A percentile compares a stretch with the other conserved stretches of the same genome.
These are phyloP conservation scores for Leccinum variicolor DNA, from an alignment of 768 basidiomycete species.

Conservation along the genomic window DNA sequence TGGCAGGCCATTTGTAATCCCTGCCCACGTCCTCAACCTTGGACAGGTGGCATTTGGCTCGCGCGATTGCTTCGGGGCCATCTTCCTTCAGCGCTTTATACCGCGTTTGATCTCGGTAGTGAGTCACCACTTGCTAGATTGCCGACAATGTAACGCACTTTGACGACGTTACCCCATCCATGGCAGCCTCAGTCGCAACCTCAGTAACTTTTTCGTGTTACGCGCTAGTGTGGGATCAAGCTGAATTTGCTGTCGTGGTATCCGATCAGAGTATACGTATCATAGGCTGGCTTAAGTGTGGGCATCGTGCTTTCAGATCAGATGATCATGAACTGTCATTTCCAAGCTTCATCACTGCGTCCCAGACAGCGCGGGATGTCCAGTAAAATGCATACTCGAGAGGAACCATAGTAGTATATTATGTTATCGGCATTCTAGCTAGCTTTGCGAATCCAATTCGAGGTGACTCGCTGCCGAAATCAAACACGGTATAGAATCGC, in stretches of 20 bases:
- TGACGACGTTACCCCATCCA: background rate
- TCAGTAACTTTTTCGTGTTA: background rate
- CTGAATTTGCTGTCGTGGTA: background rate
- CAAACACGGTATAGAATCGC: no score
- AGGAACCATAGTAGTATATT: no score
- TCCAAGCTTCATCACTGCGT: background rate
- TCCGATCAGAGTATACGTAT: background rate
- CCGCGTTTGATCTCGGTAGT: no score
- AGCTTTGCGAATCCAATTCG: no score
- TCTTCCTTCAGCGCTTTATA: no score
- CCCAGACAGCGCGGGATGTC: no score
- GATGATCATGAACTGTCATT: background rate
- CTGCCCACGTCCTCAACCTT: conserved; percentile 34
- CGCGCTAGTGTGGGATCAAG: background rate
- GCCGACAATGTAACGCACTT: background rate
- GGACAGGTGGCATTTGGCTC: conserved; percentile 27
- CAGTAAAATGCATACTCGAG: no score
- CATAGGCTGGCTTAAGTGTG: background rate
- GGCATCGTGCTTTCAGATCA: background rate
- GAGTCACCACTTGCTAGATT: no score
- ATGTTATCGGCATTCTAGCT: no score
- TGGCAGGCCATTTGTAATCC: conserved; percentile 33
- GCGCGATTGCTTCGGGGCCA: conserved; percentile 16
- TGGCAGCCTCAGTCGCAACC: background rate
- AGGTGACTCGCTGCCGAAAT: no score